These are phyloP conservation scores for Boletus huronensis DNA, from an alignment of 768 basidiomycete species.

Conservation along the genomic window DNA sequence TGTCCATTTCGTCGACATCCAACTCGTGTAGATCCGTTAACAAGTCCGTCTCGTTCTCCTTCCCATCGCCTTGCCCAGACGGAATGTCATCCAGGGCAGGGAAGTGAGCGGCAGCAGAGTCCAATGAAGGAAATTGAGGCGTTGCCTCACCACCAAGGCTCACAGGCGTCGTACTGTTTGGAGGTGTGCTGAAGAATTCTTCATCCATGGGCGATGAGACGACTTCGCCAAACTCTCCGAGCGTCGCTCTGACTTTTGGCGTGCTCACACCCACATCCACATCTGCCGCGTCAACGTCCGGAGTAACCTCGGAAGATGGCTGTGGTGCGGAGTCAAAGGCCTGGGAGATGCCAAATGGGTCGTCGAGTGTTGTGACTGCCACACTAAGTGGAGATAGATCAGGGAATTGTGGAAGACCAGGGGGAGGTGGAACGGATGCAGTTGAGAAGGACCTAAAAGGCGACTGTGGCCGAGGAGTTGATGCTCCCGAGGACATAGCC, in stretches of 20 bases:
- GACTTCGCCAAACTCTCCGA: conserved; percentile 17
- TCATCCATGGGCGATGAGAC: conserved; percentile 37
- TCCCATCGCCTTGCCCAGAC: conserved; percentile 18
- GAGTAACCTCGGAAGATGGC: conserved; percentile 12
- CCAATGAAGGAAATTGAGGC: conserved; percentile 25
- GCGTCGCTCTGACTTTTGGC: conserved; percentile 13
- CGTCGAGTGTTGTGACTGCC: conserved; percentile 25
- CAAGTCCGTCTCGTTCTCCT: conserved; percentile 51
- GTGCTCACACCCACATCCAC: conserved; percentile 19
- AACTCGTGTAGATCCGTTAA: conserved; percentile 53
- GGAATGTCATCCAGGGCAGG: conserved; percentile 36
- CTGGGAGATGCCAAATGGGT: conserved; percentile 53
- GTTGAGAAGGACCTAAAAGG: conserved; percentile 55
- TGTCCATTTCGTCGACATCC: conserved; percentile 54
- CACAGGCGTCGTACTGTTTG: conserved; percentile 37
- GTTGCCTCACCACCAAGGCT: conserved; percentile 8
- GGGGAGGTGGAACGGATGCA: conserved; percentile 36
- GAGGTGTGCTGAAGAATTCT: conserved; percentile 62
- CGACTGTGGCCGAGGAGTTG: conserved; percentile 49
- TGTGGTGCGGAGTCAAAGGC: conserved; percentile 17
- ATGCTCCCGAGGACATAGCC: conserved; percentile 41
- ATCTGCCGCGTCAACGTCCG: conserved; percentile 23
- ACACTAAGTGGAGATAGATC: conserved; percentile 8
- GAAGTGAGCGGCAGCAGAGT: conserved; percentile 30
- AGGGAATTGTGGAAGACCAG: conserved; percentile 20